Percentiles rank a stretch among this genome's conserved stretches.
These are phyloP conservation scores for Entomortierella chlamydospora DNA, from an alignment of 192 early-diverging fungal genomes.

Conservation along the genomic window DNA sequence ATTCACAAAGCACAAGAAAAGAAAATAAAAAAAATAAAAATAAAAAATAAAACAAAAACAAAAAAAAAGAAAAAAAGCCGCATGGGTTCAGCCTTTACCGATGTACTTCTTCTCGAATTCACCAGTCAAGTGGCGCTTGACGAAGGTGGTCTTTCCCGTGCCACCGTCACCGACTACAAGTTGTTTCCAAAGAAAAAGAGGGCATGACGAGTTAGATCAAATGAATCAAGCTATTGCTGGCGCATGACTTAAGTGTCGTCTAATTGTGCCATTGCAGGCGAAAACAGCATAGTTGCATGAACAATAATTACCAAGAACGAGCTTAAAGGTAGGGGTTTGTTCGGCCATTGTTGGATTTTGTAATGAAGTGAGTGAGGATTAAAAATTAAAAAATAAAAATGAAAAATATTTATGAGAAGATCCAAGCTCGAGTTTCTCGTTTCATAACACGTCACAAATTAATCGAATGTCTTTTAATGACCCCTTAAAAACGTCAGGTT, in stretches of 20 bases:
- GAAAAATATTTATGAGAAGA: too few species aligned
- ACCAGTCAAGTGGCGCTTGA: conserved; percentile 99
- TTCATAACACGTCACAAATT: too few species aligned
- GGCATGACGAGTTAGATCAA: conserved; percentile 7
- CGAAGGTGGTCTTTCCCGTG: conserved; percentile 99
- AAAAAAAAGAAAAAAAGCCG: too few species aligned
- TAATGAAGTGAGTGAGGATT: background rate
- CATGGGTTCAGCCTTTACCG: conserved; percentile 73
- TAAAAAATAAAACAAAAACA: background rate
- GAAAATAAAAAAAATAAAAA: conserved; percentile 7
- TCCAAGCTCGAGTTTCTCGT: too few species aligned
- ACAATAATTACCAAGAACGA: conserved; percentile 36
- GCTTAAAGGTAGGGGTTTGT: conserved; percentile 27
- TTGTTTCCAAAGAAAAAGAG: background rate
- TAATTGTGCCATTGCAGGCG: too few species aligned
- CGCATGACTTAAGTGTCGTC: too few species aligned
- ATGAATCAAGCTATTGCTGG: background rate
- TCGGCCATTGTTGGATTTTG: background rate
- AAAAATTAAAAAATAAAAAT: background rate
- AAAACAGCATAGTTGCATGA: too few species aligned
- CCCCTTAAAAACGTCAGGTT: too few species aligned
- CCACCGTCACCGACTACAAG: conserved; percentile 93
- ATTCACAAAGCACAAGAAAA: background rate
- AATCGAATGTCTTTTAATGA: too few species aligned
- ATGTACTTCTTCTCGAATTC: conserved; percentile 99